phyloP scores from a whole-genome alignment of 768 basidiomycete species.

The Pulveroboletus sp. region DNA sequence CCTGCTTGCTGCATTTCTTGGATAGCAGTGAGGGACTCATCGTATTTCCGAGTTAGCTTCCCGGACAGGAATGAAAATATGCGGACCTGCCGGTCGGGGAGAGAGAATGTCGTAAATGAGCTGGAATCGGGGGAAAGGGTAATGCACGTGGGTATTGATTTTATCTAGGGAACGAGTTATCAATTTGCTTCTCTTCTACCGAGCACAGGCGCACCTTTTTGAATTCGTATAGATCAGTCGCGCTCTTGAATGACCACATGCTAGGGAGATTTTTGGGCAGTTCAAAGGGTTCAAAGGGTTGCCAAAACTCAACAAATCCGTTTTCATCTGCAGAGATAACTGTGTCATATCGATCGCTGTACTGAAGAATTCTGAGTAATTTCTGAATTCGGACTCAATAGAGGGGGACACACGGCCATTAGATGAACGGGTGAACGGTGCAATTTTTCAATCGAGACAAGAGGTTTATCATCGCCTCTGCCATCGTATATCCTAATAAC shows the following conservation, averaged over 20 bases:
- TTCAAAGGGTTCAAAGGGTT: conserved; percentile 83
- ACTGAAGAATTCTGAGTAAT: conserved; percentile 43
- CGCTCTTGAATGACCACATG: conserved; percentile 86
- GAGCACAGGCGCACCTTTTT: conserved; percentile 66
- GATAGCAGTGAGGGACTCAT: conserved; percentile 87
- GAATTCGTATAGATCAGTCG: conserved; percentile 95
- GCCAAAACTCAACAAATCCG: conserved; percentile 97
- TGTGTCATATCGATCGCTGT: conserved; percentile 83
- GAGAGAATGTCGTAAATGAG: conserved; percentile 89
- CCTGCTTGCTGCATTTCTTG: conserved; percentile 99
- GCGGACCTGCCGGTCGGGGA: conserved; percentile 91
- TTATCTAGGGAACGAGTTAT: conserved; percentile 49
- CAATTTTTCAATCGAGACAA: conserved; percentile 70
- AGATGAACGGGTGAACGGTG: conserved; percentile 89
- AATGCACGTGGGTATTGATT: conserved; percentile 87
- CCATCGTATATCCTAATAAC: conserved; percentile 88
- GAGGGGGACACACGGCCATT: conserved; percentile 62
- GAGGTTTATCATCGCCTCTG: conserved; percentile 73
- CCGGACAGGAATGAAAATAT: conserved; percentile 89
- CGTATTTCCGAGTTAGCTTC: conserved; percentile 88
- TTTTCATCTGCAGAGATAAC: conserved; percentile 93
- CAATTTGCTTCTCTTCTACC: not conserved
- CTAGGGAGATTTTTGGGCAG: conserved; percentile 71
- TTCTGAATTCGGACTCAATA: not conserved
- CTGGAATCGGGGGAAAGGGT: conserved; percentile 86